Conservation (phyloP, 352 stramenopile species). For the Aphanomyces stellatus region DNA sequence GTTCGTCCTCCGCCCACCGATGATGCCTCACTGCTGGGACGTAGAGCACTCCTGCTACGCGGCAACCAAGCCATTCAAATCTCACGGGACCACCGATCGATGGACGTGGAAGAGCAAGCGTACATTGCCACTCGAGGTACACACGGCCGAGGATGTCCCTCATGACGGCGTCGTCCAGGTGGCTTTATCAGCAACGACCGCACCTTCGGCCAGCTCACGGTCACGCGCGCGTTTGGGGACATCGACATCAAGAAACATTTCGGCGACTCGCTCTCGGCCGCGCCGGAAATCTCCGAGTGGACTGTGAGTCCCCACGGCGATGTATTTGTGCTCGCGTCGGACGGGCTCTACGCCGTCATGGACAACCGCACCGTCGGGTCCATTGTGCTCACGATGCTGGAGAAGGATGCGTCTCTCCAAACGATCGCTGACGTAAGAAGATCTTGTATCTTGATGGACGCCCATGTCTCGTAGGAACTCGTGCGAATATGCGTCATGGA, state of each 20-base stretch:
- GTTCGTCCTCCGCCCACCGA: background rate
- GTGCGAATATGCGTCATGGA: background rate
- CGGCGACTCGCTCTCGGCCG: background rate
- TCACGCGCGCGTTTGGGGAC: conserved; percentile 24
- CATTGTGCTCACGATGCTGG: background rate
- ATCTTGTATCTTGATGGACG: background rate
- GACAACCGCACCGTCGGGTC: conserved; percentile 4
- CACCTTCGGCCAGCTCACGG: conserved; percentile 23
- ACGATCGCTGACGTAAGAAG: background rate
- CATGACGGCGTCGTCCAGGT: background rate
- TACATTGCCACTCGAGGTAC: conserved; percentile 11
- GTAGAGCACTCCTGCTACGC: conserved; percentile 22
- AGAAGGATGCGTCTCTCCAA: background rate
- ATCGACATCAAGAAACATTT: conserved; percentile 22
- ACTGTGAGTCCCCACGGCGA: background rate
- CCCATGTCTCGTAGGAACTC: background rate
- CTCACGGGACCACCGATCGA: conserved; percentile 19
- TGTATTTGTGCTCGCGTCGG: conserved; percentile 4
- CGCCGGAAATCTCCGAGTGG: conserved; percentile 18
- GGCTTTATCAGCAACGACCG: conserved; percentile 23
- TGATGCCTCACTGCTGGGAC: background rate
- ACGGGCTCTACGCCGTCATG: conserved; percentile 13
- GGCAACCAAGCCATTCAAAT: conserved; percentile 13
- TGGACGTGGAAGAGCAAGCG: conserved; percentile 16
- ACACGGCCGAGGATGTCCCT: background rate